Conservation (phyloP, 257 asterid species). For the Cruciata laevipes region DNA sequence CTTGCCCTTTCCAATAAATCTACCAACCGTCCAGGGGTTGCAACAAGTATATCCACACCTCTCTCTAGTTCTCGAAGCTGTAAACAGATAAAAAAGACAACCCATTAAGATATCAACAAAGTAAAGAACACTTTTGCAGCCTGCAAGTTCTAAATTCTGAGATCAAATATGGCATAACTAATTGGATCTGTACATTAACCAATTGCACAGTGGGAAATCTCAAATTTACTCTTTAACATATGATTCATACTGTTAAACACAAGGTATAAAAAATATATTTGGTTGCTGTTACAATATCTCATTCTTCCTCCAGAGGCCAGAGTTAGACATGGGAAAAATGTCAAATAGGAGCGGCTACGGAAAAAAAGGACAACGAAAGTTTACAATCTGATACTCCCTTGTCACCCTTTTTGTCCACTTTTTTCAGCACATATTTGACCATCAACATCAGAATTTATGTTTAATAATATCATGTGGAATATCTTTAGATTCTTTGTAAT, state of each 20-base stretch:
- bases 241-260: not conserved
- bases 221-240: not conserved
- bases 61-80: conserved; percentile 94
- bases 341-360: too few species aligned
- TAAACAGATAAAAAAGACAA: conserved; percentile 23
- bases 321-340: not conserved
- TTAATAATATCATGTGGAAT: too few species aligned
- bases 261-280: not conserved
- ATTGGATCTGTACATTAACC: not conserved
- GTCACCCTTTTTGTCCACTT: too few species aligned
- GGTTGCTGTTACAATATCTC: not conserved
- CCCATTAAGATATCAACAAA: not conserved
- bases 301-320: not conserved
- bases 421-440: too few species aligned
- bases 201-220: not conserved
- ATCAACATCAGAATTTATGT: too few species aligned
- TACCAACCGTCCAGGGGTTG: conserved; percentile 91
- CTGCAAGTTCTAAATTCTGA: not conserved
- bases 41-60: conserved; percentile 93
- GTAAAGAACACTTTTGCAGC: not conserved
- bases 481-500: too few species aligned
- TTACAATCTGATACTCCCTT: not conserved
- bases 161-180: not conserved
- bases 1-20: conserved; percentile 95
- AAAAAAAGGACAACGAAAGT: not conserved